Conservation (phyloP, 768 basidiomycete genomes). For the Nevesoporus exiguus region DNA sequence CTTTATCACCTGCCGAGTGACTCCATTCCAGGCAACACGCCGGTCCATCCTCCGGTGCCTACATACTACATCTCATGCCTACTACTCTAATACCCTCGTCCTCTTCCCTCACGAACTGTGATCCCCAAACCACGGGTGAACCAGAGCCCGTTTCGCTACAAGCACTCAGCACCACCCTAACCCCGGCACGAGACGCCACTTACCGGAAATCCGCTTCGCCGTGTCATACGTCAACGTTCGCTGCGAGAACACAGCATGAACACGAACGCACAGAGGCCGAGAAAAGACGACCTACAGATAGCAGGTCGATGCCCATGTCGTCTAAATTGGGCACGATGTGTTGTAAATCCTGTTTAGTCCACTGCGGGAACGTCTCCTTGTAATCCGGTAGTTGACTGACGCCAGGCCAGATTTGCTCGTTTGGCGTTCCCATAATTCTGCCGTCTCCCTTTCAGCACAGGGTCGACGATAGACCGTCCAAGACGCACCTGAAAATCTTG, state of each 20-base stretch:
- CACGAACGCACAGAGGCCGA: neutral
- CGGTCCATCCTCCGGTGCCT: slow-evolving; percentile 5
- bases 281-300: slow-evolving; percentile 48
- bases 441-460: slow-evolving; percentile 1
- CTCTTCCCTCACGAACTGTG: slow-evolving; percentile 38
- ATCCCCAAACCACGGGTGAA: slow-evolving; percentile 52
- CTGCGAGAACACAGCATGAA: slow-evolving; percentile 33
- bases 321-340: slow-evolving; percentile 69
- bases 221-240: slow-evolving; percentile 82
- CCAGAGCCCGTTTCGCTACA: slow-evolving; percentile 55
- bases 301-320: slow-evolving; percentile 72
- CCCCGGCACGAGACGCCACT: slow-evolving; percentile 17
- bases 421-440: slow-evolving; percentile 93
- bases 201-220: slow-evolving; percentile 88
- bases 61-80: neutral
- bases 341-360: slow-evolving; percentile 74
- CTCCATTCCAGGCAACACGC: slow-evolving; percentile 25
- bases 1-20: slow-evolving; percentile 30
- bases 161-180: slow-evolving; percentile 1
- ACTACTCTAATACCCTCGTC: neutral
- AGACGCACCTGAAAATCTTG: slow-evolving; percentile 87
- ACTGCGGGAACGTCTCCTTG: slow-evolving; percentile 95
- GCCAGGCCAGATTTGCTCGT: slow-evolving; percentile 89
- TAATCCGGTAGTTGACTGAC: slow-evolving; percentile 88
- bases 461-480: neutral